phyloP scores from a whole-genome alignment of 2,329 filamentous ascomycete genomes.

The Orbilia oligospora region DNA sequence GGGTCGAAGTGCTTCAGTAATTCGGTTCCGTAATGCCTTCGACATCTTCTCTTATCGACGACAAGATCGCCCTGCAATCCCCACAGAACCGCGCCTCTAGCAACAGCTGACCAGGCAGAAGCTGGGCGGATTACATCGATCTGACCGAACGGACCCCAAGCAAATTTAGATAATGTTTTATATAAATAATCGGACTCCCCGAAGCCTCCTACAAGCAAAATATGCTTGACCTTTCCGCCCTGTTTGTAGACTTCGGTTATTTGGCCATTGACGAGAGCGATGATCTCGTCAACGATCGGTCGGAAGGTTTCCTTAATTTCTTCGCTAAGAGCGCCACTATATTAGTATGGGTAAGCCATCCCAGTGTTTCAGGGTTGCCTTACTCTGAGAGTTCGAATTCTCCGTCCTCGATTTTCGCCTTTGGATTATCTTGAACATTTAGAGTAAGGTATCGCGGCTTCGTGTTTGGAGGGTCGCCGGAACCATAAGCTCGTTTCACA shows the following conservation, averaged over 20 bases:
- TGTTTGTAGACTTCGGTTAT: constrained; percentile 51
- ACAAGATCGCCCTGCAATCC: constrained; percentile 57
- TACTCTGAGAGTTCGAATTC: constrained; percentile 57
- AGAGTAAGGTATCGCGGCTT: constrained; percentile 53
- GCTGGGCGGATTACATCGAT: constrained; percentile 52
- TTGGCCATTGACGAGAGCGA: constrained; percentile 45
- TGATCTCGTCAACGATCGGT: constrained; percentile 47
- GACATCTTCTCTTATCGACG: constrained; percentile 56
- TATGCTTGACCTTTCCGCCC: constrained; percentile 54
- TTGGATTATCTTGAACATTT: constrained; percentile 38
- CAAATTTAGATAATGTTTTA: constrained; percentile 31
- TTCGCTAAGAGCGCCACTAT: constrained; percentile 32
- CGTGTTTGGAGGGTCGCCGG: constrained; percentile 41
- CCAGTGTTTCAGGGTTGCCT: neutral
- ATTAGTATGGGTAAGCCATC: neutral
- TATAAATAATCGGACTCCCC: constrained; percentile 57
- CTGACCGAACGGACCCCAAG: constrained; percentile 45
- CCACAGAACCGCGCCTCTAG: constrained; percentile 57
- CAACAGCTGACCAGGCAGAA: constrained; percentile 52
- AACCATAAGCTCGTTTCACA: constrained; percentile 48
- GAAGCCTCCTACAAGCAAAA: constrained; percentile 54
- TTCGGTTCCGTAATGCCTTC: constrained; percentile 58
- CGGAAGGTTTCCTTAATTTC: constrained; percentile 57
- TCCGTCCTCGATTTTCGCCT: constrained; percentile 50
- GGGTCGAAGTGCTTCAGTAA: constrained; percentile 59